These are phyloP conservation scores for Hsuehochloa calcarea DNA, from an alignment of 176 grass and related monocot species.

Conservation along the genomic window DNA sequence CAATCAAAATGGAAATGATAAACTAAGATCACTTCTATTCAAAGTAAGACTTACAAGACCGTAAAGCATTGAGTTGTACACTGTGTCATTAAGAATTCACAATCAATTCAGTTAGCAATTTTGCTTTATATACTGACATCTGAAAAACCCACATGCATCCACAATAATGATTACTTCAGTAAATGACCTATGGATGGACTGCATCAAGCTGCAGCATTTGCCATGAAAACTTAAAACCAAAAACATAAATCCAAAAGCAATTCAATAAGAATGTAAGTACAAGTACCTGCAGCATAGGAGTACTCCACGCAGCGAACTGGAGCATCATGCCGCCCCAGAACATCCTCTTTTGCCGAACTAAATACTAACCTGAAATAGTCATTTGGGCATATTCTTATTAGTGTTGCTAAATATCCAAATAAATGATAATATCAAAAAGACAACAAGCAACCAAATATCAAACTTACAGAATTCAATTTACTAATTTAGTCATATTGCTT, in stretches of 20 bases:
- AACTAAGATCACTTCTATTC: not conserved
- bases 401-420: not conserved
- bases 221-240: not conserved
- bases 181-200: not conserved
- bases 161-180: not conserved
- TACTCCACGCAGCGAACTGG: constrained; percentile 95
- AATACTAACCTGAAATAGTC: constrained; percentile 69
- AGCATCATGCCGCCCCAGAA: constrained; percentile 84
- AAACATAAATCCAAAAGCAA: not conserved
- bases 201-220: constrained; percentile 30
- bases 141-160: not conserved
- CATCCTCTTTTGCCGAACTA: constrained; percentile 76
- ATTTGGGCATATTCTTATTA: constrained; percentile 14
- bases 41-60: not conserved
- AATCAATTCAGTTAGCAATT: not conserved
- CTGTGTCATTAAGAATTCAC: not conserved
- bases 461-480: constrained; percentile 1
- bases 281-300: constrained; percentile 88
- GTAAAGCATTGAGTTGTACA: not conserved
- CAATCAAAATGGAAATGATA: not conserved
- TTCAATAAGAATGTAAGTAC: not conserved
- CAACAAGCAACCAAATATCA: not conserved
- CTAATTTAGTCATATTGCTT: not conserved
- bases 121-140: not conserved
- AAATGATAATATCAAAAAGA: not conserved